Conservation (phyloP, 2,329 filamentous ascomycete species). For the Ascosphaera apis region DNA sequence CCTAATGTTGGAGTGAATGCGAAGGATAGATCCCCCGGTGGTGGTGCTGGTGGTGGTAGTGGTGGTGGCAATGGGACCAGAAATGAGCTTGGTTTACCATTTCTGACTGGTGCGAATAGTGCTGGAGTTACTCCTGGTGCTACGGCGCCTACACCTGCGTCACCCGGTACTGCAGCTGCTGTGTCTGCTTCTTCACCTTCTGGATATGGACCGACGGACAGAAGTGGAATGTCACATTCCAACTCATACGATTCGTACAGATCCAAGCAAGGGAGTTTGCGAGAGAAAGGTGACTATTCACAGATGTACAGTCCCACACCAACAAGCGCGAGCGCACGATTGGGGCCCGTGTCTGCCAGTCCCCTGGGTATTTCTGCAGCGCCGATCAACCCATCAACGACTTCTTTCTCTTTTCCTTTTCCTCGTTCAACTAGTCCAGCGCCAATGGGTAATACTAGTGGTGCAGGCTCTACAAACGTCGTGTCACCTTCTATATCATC, state of each 20-base stretch:
- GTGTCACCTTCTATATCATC: not conserved
- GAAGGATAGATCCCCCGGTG: no score
- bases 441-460: not conserved
- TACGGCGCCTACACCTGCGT: not conserved
- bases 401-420: not conserved
- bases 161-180: no score
- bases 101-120: not conserved
- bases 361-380: not conserved
- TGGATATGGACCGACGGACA: not conserved
- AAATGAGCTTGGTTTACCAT: not conserved
- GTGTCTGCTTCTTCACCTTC: not conserved
- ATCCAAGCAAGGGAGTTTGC: not conserved
- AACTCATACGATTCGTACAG: not conserved
- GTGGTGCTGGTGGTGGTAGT: not conserved
- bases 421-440: not conserved
- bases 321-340: not conserved
- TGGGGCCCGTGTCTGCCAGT: not conserved
- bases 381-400: not conserved
- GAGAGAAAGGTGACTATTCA: not conserved
- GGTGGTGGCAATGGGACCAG: not conserved
- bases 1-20: no score
- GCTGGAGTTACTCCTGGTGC: not conserved
- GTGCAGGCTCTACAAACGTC: not conserved
- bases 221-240: not conserved
- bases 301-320: not conserved